phyloP scores from a whole-genome alignment of 257 asterid genomes.

The Scutellaria galericulata region DNA sequence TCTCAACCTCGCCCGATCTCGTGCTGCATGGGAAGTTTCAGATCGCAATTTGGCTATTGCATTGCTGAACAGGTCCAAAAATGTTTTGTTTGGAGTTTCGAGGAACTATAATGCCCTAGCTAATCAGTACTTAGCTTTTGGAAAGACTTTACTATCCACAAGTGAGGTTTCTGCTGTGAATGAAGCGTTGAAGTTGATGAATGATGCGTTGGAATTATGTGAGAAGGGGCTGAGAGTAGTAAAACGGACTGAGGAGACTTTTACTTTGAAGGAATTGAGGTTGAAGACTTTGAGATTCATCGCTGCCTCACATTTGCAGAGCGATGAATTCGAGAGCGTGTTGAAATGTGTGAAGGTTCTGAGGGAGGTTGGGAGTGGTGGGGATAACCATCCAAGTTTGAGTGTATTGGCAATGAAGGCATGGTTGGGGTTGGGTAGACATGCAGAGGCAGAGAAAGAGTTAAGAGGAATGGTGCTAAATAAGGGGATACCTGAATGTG shows the following conservation, averaged over 20 bases:
- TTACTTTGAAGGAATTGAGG: slow-evolving; percentile 80
- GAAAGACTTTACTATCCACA: slow-evolving; percentile 62
- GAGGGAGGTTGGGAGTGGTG: slow-evolving; percentile 73
- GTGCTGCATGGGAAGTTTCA: slow-evolving; percentile 84
- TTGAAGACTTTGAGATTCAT: slow-evolving; percentile 84
- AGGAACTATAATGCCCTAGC: slow-evolving; percentile 70
- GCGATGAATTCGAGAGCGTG: slow-evolving; percentile 86
- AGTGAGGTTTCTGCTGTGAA: slow-evolving; percentile 59
- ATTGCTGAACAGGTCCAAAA: slow-evolving; percentile 82
- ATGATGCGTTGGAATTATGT: slow-evolving; percentile 85
- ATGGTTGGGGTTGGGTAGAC: slow-evolving; percentile 88
- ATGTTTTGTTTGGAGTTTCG: slow-evolving; percentile 63
- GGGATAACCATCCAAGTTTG: slow-evolving; percentile 88
- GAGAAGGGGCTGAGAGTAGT: slow-evolving; percentile 92
- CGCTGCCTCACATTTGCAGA: slow-evolving; percentile 91
- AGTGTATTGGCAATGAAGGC: slow-evolving; percentile 97
- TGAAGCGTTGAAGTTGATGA: slow-evolving; percentile 86
- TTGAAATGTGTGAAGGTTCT: slow-evolving; percentile 88
- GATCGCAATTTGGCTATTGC: slow-evolving; percentile 73
- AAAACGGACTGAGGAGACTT: slow-evolving; percentile 69
- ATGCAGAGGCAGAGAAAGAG: slow-evolving; percentile 92
- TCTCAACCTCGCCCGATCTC: slow-evolving; percentile 77
- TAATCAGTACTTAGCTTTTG: slow-evolving; percentile 77
- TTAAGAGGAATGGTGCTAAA: slow-evolving; percentile 78
- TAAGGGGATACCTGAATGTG: slow-evolving; percentile 92